Percentiles rank a stretch among this genome's conserved stretches.
Evolutionary conservation across 2,329 filamentous ascomycete species (phyloP).

Genomic region (Fusarium praegraminearum): DNA sequence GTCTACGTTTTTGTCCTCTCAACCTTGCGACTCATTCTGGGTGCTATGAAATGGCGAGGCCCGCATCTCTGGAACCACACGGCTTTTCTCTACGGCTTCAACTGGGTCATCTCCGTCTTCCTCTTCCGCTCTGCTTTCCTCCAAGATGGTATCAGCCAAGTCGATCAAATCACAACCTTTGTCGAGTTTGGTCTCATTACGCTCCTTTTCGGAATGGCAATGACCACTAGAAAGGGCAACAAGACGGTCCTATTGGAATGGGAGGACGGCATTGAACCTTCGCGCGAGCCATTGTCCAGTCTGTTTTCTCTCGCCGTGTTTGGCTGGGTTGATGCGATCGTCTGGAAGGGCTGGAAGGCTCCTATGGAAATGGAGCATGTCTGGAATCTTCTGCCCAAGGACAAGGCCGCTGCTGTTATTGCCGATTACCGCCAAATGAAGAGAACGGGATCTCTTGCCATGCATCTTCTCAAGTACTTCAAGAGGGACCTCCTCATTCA

Average conservation of each 20-base stretch:
- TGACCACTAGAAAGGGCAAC: conserved; percentile 91
- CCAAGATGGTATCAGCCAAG: conserved; percentile 74
- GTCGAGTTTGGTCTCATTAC: conserved; percentile 80
- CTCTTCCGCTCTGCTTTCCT: conserved; percentile 89
- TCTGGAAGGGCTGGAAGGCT: conserved; percentile 89
- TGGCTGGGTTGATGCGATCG: conserved; percentile 88
- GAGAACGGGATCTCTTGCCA: conserved; percentile 81
- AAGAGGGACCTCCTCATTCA: conserved; percentile 80
- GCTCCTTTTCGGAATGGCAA: conserved; percentile 78
- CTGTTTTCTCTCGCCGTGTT: conserved; percentile 90
- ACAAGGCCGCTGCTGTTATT: conserved; percentile 86
- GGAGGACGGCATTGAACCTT: conserved; percentile 88
- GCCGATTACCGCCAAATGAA: conserved; percentile 86
- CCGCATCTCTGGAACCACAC: conserved; percentile 94
- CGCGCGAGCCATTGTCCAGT: conserved; percentile 87
- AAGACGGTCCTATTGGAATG: conserved; percentile 89
- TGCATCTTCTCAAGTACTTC: conserved; percentile 88
- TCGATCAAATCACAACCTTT: conserved; percentile 72
- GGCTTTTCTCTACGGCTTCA: conserved; percentile 80
- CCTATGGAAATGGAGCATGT: conserved; percentile 86
- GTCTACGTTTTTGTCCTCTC: conserved; percentile 81
- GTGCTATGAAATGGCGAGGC: conserved; percentile 72
- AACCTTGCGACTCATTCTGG: conserved; percentile 76
- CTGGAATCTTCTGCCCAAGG: conserved; percentile 89
- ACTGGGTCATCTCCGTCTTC: conserved; percentile 82